Base-by-base conservation (phyloP, 257 asterid species). In the Leptodermis oblonga region DNA sequence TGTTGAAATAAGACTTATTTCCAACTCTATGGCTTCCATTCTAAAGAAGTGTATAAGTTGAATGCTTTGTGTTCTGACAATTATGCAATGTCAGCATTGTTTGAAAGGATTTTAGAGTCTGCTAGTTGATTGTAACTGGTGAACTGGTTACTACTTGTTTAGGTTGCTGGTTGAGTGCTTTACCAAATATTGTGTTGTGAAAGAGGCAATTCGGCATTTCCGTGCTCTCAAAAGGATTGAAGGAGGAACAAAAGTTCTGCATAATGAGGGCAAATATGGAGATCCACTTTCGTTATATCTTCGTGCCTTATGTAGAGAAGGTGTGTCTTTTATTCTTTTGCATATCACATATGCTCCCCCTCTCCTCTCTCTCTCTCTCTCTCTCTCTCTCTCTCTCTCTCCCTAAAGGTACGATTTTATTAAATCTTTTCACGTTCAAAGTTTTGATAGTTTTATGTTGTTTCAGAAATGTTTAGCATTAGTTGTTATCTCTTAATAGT, bases 281-380 rank as follows among this genome's bases (percentile, higher is more conserved):
- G 99, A 93, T 80, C 97, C 99, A 70, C 97, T 93, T 61, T 88
- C 99, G 37, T 79, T 93, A 67, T 93, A 90, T 85, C 96, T 93
- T 22, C 96, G 99, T 60, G 97, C 97, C 52, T 74, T 93, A 77
- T 88, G 99, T 76, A 86, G 99, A 84, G 97, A 93, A 90, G 99
- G 99, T 89, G 69, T 33, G 68, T 64, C 26, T 36, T 36, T 69
- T 4, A 42, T 41, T 65, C 43, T 20, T 73, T 31, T 25, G 25
- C 25, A 59, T 59, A 23, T 59, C 43, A 3, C 31, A 55, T 55
- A 0, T 4, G n/a, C 1, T 30, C 14, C n/a, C n/a, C n/a, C n/a
- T n/a, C n/a, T n/a, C n/a, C n/a, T n/a, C n/a, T n/a, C n/a, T n/a
- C n/a, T n/a, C n/a, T n/a, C n/a, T n/a, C n/a, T n/a, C n/a, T n/a